Conservation (phyloP, 1,284 basidiomycete species). For the Rugiboletus extremiorientalis region DNA sequence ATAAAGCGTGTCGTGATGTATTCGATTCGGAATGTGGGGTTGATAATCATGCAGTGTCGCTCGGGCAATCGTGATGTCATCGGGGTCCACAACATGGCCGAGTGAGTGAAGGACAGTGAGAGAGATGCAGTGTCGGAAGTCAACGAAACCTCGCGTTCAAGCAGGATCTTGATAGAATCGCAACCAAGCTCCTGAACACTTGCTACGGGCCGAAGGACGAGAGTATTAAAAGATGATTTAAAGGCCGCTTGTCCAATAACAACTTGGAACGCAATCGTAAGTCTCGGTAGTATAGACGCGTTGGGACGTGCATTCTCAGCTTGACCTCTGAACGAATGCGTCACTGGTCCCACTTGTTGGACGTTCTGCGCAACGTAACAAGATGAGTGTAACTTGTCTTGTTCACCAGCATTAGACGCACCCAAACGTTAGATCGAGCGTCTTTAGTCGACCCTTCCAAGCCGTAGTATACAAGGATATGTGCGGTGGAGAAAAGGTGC, state of each 20-base stretch:
- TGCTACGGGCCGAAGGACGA: conserved; percentile 16
- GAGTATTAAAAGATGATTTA: conserved; percentile 4
- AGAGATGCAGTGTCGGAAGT: conserved; percentile 22
- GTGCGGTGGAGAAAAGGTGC: conserved; percentile 22
- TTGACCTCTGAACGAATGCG: conserved; percentile 13
- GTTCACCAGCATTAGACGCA: conserved; percentile 3
- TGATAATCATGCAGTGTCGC: background rate
- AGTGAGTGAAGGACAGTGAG: conserved; percentile 25
- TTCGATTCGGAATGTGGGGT: conserved; percentile 20
- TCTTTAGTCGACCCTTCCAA: conserved; percentile 4
- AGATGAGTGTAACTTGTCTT: background rate
- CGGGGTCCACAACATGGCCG: conserved; percentile 20
- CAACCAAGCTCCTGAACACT: conserved; percentile 1
- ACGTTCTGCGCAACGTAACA: conserved; percentile 13
- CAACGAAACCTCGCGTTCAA: conserved; percentile 19
- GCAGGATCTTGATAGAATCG: conserved; percentile 9
- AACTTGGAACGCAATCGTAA: conserved; percentile 26
- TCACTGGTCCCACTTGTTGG: conserved; percentile 13
- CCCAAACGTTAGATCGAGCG: conserved; percentile 18
- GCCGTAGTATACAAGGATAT: conserved; percentile 17
- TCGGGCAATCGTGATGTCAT: background rate
- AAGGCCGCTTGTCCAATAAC: background rate
- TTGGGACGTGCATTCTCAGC: conserved; percentile 9
- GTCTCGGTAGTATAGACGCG: conserved; percentile 16
- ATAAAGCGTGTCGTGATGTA: conserved; percentile 23